Percentiles rank a stretch among this genome's conserved stretches.
Conservation (phyloP, 805 yeast genomes). For the Ogataea chonburiensis region DNA sequence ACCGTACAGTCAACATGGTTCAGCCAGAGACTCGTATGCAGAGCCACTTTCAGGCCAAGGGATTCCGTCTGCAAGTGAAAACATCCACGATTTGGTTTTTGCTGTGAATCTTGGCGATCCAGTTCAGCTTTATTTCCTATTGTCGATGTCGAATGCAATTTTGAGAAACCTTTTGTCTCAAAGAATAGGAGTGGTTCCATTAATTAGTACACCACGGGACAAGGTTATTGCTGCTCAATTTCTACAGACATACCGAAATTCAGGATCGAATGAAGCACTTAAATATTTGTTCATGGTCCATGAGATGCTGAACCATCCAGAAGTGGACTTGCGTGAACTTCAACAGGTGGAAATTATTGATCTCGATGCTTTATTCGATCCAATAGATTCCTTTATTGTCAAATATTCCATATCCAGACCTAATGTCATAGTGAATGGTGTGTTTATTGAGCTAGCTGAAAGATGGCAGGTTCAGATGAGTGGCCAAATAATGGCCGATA, state of each 20-base stretch:
- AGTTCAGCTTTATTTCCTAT: conserved; percentile 48
- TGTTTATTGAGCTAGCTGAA: conserved; percentile 47
- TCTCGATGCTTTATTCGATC: conserved; percentile 15
- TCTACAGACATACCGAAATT: conserved; percentile 17
- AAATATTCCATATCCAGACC: conserved; percentile 47
- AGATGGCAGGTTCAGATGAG: conserved; percentile 57
- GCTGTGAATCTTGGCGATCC: conserved; percentile 58
- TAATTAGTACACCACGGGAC: conserved; percentile 34
- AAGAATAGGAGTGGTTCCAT: conserved; percentile 80
- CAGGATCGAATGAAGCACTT: conserved; percentile 25
- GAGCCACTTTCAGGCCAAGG: conserved; percentile 49
- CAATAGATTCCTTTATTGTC: conserved; percentile 25
- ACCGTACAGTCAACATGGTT: conserved; percentile 47
- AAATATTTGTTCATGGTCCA: conserved; percentile 25
- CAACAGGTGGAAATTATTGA: conserved; percentile 12
- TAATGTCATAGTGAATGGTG: conserved; percentile 70
- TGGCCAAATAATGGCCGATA: conserved; percentile 56
- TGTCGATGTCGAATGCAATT: conserved; percentile 48
- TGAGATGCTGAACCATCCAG: conserved; percentile 11
- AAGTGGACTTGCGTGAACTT: not conserved
- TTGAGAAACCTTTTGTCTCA: conserved; percentile 66
- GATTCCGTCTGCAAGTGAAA: conserved; percentile 68
- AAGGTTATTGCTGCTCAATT: conserved; percentile 28
- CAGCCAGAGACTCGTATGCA: conserved; percentile 48
- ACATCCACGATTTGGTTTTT: conserved; percentile 72